Conservation (phyloP, 164 flowering plant species). For the Berberis vulgaris region DNA sequence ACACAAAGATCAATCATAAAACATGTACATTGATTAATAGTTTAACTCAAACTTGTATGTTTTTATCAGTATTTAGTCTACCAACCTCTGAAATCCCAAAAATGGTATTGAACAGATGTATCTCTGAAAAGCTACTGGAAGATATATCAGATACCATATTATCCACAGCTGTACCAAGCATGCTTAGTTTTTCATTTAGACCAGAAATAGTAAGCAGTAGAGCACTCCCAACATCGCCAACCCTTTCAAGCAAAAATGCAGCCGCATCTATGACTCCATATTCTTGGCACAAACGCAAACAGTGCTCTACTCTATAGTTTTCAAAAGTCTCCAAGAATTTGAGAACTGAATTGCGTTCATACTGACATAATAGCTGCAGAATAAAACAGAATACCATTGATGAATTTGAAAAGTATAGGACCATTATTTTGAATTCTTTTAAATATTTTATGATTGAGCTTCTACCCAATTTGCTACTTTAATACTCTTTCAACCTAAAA, state of each 20-base stretch:
- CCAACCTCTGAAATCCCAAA: constrained; percentile 60
- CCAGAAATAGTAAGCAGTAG: constrained; percentile 65
- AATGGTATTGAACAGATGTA: constrained; percentile 27
- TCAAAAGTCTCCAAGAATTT: constrained; percentile 89
- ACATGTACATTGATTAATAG: not conserved
- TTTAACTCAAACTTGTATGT: not conserved
- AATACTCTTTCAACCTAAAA: no score
- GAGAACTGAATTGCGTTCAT: constrained; percentile 73
- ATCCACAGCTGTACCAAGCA: constrained; percentile 47
- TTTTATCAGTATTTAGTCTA: not conserved
- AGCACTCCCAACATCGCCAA: constrained; percentile 95
- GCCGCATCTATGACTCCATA: constrained; percentile 83
- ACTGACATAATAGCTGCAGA: constrained; percentile 83
- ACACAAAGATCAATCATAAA: constrained; percentile 2
- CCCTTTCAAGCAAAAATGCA: constrained; percentile 89
- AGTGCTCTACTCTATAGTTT: constrained; percentile 82
- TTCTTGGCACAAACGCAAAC: constrained; percentile 85
- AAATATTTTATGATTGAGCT: no score
- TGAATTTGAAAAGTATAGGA: not conserved
- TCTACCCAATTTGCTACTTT: no score
- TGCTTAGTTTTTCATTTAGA: constrained; percentile 48
- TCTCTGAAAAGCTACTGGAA: constrained; percentile 16
- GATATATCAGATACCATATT: constrained; percentile 19
- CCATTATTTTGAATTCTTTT: not conserved
- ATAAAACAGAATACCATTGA: constrained; percentile 10